phyloP scores from a whole-genome alignment of 2,329 filamentous ascomycete species.

The Cordyceps cicadae region DNA sequence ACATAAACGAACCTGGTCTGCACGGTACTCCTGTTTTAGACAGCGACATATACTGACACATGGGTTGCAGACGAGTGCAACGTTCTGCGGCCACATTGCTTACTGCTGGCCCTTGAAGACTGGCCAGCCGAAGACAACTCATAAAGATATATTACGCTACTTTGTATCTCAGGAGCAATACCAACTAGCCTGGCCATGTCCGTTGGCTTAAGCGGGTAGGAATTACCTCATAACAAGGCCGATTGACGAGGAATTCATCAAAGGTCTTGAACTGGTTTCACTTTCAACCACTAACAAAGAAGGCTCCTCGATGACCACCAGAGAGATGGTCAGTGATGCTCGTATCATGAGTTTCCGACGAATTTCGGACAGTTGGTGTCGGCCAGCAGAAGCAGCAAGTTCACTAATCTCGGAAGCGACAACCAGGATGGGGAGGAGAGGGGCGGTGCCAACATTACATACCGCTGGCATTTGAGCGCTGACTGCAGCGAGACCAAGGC shows the following conservation, averaged over 20 bases:
- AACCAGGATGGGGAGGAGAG: neutral
- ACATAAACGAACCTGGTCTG: neutral
- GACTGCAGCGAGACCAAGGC: neutral
- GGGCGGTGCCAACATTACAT: neutral
- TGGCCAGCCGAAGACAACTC: neutral
- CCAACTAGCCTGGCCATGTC: no score
- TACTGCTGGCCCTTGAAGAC: neutral
- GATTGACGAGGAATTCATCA: neutral
- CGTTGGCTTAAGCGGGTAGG: neutral
- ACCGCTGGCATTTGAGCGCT: neutral
- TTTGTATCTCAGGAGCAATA: neutral
- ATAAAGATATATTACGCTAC: neutral
- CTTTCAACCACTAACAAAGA: neutral
- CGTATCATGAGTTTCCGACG: neutral
- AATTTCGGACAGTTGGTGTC: constrained; percentile 5
- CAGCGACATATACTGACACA: neutral
- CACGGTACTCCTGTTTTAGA: neutral
- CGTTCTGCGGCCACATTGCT: neutral
- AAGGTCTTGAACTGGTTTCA: neutral
- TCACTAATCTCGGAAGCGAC: constrained; percentile 6
- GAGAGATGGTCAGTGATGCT: neutral
- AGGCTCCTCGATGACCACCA: neutral
- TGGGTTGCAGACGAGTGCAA: neutral
- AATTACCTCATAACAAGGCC: neutral
- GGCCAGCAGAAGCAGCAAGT: neutral